Evolutionary conservation across 2,329 filamentous ascomycete species (phyloP).

Genomic region (Colletotrichum incanum): DNA sequence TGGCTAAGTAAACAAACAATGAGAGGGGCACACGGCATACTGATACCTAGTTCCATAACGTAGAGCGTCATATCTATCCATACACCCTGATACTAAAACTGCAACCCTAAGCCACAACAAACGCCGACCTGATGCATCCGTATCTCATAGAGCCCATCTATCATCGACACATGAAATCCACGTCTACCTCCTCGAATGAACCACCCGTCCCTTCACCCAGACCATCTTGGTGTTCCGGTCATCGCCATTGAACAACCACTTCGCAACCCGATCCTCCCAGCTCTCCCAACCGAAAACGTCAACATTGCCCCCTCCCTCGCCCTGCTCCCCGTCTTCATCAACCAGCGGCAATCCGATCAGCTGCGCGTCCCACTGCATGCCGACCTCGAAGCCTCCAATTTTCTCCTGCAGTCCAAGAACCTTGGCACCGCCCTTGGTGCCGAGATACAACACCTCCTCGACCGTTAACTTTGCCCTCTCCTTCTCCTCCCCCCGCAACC

Average conservation of each 20-base stretch:
- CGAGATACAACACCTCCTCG: conserved; percentile 89
- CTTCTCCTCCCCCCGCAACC: conserved; percentile 52
- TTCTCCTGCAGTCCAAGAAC: conserved; percentile 81
- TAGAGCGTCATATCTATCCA: background rate
- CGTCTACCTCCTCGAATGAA: conserved; percentile 70
- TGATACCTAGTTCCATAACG: background rate
- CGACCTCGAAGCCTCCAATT: conserved; percentile 87
- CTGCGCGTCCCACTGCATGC: conserved; percentile 94
- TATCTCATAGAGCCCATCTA: no score
- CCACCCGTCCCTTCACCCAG: conserved; percentile 89
- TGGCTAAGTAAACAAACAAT: no score
- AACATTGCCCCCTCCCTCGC: conserved; percentile 72
- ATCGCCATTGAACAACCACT: conserved; percentile 96
- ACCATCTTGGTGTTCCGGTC: conserved; percentile 91
- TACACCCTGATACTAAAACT: background rate
- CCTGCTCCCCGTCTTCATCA: conserved; percentile 57
- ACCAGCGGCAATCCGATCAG: conserved; percentile 76
- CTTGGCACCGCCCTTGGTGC: conserved; percentile 87
- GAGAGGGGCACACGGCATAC: background rate
- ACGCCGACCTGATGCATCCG: conserved; percentile 3
- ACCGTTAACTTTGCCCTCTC: conserved; percentile 80
- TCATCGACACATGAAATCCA: background rate
- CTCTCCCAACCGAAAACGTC: conserved; percentile 93
- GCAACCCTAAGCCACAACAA: background rate
- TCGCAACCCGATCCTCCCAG: conserved; percentile 89